These are phyloP conservation scores for Paramarasmius palmivorus DNA, from an alignment of 1,284 basidiomycete genomes.

Conservation along the genomic window DNA sequence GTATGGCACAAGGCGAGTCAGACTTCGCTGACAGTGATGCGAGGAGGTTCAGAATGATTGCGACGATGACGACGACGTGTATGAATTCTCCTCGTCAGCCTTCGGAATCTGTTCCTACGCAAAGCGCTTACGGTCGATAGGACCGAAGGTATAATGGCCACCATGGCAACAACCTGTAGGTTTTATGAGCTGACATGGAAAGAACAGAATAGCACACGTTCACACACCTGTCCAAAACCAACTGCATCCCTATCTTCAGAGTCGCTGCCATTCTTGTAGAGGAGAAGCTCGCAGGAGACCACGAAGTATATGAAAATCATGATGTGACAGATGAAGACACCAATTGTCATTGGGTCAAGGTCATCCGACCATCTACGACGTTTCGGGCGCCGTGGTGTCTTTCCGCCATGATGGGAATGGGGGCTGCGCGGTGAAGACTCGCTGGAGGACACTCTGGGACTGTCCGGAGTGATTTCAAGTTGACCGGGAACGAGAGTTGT, in stretches of 20 bases:
- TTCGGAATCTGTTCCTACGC: conserved; percentile 26
- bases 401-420: not conserved
- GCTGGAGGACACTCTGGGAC: not conserved
- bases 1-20: not conserved
- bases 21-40: not conserved
- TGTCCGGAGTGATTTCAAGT: not conserved
- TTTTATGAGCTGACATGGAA: not conserved
- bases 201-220: not conserved
- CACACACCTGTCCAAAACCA: conserved; percentile 33
- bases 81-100: not conserved
- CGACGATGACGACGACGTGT: not conserved
- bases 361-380: conserved; percentile 34
- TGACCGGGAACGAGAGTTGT: not conserved
- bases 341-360: conserved; percentile 41
- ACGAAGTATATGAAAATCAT: conserved; percentile 41
- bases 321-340: conserved; percentile 34
- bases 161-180: conserved; percentile 32
- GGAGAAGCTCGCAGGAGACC: conserved; percentile 34
- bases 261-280: conserved; percentile 29
- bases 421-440: not conserved
- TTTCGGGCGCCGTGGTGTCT: conserved; percentile 24
- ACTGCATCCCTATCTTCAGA: conserved; percentile 24
- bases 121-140: conserved; percentile 32
- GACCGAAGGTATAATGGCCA: conserved; percentile 34
- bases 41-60: too few relatives aligned